Evolutionary conservation across 768 basidiomycete species (phyloP).

Genomic region (Saitozyma sp.): DNA sequence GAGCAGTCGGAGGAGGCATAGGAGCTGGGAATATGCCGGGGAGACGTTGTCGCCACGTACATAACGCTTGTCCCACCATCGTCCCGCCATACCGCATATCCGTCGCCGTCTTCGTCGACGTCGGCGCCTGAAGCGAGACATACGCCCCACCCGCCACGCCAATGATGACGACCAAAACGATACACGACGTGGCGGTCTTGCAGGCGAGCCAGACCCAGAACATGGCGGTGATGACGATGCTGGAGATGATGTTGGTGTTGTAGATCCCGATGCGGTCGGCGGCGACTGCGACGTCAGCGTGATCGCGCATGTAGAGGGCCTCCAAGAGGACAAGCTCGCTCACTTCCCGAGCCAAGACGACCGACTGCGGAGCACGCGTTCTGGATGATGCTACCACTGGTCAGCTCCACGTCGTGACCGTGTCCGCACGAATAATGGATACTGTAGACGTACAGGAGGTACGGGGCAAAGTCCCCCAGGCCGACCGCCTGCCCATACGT

Average conservation of each 20-base stretch:
- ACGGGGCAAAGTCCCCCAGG: constrained; percentile 19
- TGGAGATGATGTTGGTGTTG: constrained; percentile 21
- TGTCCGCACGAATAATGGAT: not conserved
- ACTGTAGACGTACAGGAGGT: constrained; percentile 22
- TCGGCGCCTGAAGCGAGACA: constrained; percentile 19
- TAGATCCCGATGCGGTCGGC: constrained; percentile 16
- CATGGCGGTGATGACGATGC: constrained; percentile 11
- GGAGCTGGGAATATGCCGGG: not conserved
- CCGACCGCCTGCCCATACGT: constrained; percentile 23
- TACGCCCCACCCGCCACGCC: constrained; percentile 23
- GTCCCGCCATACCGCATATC: constrained; percentile 22
- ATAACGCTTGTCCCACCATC: constrained; percentile 26
- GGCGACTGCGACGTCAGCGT: constrained; percentile 1
- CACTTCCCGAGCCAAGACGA: constrained; percentile 5
- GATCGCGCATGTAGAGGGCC: not conserved
- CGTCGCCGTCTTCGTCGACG: constrained; percentile 11
- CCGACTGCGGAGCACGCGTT: constrained; percentile 8
- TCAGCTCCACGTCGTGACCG: not conserved
- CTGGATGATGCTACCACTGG: constrained; percentile 7
- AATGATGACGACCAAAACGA: constrained; percentile 11
- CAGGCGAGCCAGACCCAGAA: constrained; percentile 24
- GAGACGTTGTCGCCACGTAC: constrained; percentile 8
- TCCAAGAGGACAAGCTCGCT: not conserved
- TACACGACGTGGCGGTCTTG: constrained; percentile 9
- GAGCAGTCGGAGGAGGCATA: too few species aligned